Evolutionary conservation across 805 yeast genomes (phyloP), one percentile per base, ranked within the genome.

Genomic region (Starmerella vitae): DNA sequence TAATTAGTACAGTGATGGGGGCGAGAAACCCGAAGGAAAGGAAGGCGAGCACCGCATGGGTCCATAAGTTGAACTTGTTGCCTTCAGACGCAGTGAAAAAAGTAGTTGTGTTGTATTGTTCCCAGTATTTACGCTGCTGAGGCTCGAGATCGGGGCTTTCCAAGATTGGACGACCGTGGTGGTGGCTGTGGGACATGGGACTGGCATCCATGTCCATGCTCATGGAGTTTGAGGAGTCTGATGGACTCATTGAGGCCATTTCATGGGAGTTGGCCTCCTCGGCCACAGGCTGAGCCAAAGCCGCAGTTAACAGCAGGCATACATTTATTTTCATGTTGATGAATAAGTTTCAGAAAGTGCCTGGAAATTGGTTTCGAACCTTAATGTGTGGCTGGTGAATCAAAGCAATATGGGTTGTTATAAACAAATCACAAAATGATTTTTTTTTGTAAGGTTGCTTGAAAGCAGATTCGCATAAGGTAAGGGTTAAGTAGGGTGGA

Each of bases 51-150:
- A 56, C 48, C 8, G 74, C 60, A 52, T 85, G 95, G 30, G 64
- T 49, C 46, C 65, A 64, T 21, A 85, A 60, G 1, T 76, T 67
- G 12, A 64, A 42, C 41, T 72, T 68, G 47, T 67, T 67, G 3
- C 73, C 67, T 6, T 71, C 74, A 3, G 41, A 44, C 14, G 55
- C 37, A 30, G 42, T 45, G 60, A 82, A 74, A 56, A 68, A 85
- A 3, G 83, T 76, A 1, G 88, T 78, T 12, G 93, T 74, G 53
- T 80, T 74, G 59, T 85, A 86, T 20, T 59, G 55, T 35, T 74
- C 75, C 96, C 96, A 86, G 58, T 70, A 86, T 20, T 67, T 55
- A 39, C 74, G 63, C 57, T 85, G 94, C 33, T 74, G 79, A 0
- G 86, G 78, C 14, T 75, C 67, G 35, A 86, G 66, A 15, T 71